These are phyloP conservation scores for Phoma sp. DNA, from an alignment of 2,329 filamentous ascomycete genomes.

Conservation along the genomic window DNA sequence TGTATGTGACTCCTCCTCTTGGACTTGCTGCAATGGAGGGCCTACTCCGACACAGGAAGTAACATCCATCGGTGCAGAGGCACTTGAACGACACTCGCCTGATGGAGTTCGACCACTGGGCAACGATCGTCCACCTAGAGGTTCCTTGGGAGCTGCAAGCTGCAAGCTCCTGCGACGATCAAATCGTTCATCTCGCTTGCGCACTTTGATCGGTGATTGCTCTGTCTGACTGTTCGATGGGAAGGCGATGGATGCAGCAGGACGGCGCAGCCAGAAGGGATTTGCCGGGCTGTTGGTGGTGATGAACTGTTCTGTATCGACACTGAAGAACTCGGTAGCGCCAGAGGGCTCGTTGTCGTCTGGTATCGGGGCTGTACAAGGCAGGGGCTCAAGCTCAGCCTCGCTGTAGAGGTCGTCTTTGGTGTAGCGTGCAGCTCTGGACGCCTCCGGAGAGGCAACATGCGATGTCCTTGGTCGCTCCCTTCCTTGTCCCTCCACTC, in stretches of 20 bases:
- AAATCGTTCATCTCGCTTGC: slow-evolving; percentile 12
- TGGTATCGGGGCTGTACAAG: slow-evolving; percentile 24
- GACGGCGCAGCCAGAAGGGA: slow-evolving; percentile 34
- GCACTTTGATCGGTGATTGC: slow-evolving; percentile 28
- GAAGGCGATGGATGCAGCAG: slow-evolving; percentile 8
- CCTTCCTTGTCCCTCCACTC: not conserved
- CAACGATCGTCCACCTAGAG: slow-evolving; percentile 8
- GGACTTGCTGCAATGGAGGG: not conserved
- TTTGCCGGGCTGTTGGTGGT: slow-evolving; percentile 21
- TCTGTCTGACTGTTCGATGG: slow-evolving; percentile 19
- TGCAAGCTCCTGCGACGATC: slow-evolving; percentile 15
- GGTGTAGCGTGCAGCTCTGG: slow-evolving; percentile 18
- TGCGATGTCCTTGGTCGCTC: slow-evolving; percentile 8
- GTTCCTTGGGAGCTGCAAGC: slow-evolving; percentile 24
- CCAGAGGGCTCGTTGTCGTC: slow-evolving; percentile 17
- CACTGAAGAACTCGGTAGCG: slow-evolving; percentile 27
- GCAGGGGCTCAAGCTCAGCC: slow-evolving; percentile 18
- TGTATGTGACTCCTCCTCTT: not conserved
- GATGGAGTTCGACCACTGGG: slow-evolving; percentile 2
- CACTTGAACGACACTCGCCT: slow-evolving; percentile 26
- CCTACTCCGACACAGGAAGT: slow-evolving; percentile 19
- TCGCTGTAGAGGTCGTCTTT: slow-evolving; percentile 16
- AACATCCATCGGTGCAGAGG: slow-evolving; percentile 33
- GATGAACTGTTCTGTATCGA: slow-evolving; percentile 19
- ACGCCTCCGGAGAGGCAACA: slow-evolving; percentile 26